phyloP scores from a whole-genome alignment of 495 filamentous ascomycete genomes.

The Beverwykella pulmonaria region DNA sequence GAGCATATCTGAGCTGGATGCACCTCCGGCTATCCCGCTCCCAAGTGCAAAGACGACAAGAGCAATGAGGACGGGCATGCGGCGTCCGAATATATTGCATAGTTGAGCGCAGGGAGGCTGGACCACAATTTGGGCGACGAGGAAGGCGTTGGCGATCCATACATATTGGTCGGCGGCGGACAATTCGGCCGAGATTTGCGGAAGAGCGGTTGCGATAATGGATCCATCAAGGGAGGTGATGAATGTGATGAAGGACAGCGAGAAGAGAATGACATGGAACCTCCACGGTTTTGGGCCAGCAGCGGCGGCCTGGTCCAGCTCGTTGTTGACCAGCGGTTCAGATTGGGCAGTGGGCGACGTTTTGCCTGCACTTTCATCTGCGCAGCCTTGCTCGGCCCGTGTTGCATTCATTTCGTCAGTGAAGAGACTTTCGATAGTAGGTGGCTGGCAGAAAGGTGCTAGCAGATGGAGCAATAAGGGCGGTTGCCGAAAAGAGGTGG shows the following conservation, averaged over 20 bases:
- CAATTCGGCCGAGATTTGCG: slow-evolving; percentile 47
- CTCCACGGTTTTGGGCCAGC: neutral
- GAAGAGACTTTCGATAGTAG: too few relatives aligned
- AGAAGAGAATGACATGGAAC: slow-evolving; percentile 15
- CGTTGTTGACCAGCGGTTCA: neutral
- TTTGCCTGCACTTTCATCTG: too few relatives aligned
- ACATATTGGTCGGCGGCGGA: slow-evolving; percentile 45
- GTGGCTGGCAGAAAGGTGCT: too few relatives aligned
- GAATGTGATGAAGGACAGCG: slow-evolving; percentile 13
- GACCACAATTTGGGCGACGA: slow-evolving; percentile 42
- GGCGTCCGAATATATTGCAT: slow-evolving; percentile 33
- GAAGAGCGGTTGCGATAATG: slow-evolving; percentile 47
- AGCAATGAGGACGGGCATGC: slow-evolving; percentile 14
- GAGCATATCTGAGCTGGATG: slow-evolving; percentile 21
- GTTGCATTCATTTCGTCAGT: too few relatives aligned
- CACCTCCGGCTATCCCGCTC: slow-evolving; percentile 33
- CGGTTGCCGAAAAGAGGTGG: too few relatives aligned
- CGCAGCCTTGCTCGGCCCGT: too few relatives aligned
- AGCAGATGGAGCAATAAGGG: too few relatives aligned
- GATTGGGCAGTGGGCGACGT: neutral
- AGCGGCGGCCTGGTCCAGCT: neutral
- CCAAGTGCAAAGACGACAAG: slow-evolving; percentile 36
- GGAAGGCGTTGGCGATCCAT: slow-evolving; percentile 52
- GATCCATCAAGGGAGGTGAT: slow-evolving; percentile 19
- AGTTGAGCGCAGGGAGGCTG: slow-evolving; percentile 34